Conservation (phyloP, 345 rosid species). For the Hypericum androsaemum region DNA sequence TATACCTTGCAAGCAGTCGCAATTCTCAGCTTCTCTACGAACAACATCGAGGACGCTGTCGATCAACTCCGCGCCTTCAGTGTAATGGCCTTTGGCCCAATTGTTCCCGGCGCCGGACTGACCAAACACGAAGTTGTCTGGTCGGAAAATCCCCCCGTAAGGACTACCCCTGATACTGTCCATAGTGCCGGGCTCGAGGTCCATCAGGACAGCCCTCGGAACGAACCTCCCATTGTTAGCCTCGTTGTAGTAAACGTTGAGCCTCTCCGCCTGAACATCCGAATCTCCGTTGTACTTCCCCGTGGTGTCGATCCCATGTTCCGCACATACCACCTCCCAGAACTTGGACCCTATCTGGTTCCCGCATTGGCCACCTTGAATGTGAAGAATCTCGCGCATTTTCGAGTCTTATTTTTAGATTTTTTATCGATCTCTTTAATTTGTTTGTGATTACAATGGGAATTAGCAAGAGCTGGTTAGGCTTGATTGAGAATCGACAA, state of each 20-base stretch:
- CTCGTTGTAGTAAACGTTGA: constrained; percentile 39
- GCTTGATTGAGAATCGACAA: no score
- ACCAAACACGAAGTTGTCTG: constrained; percentile 37
- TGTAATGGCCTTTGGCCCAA: constrained; percentile 40
- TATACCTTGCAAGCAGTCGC: constrained; percentile 33
- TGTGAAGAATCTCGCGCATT: constrained; percentile 32
- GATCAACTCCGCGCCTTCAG: constrained; percentile 35
- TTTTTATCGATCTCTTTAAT: no score
- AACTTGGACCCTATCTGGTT: constrained; percentile 31
- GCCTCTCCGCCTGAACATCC: constrained; percentile 20
- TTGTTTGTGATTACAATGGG: no score
- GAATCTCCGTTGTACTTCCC: constrained; percentile 19
- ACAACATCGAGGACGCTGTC: constrained; percentile 37
- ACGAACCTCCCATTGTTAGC: constrained; percentile 30
- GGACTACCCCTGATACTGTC: constrained; percentile 28
- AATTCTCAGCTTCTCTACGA: constrained; percentile 34
- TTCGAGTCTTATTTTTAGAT: background rate
- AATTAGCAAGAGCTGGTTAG: no score
- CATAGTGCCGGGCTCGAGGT: constrained; percentile 39
- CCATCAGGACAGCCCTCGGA: constrained; percentile 33
- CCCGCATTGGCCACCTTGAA: constrained; percentile 34
- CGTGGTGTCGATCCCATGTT: constrained; percentile 26
- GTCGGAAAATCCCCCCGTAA: constrained; percentile 32
- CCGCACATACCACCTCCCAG: constrained; percentile 31
- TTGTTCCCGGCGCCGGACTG: constrained; percentile 44